Evolutionary conservation across 176 grass and related monocot genomes (phyloP), one percentile per base, ranked within the genome.

Genomic region (Zizania latifolia): DNA sequence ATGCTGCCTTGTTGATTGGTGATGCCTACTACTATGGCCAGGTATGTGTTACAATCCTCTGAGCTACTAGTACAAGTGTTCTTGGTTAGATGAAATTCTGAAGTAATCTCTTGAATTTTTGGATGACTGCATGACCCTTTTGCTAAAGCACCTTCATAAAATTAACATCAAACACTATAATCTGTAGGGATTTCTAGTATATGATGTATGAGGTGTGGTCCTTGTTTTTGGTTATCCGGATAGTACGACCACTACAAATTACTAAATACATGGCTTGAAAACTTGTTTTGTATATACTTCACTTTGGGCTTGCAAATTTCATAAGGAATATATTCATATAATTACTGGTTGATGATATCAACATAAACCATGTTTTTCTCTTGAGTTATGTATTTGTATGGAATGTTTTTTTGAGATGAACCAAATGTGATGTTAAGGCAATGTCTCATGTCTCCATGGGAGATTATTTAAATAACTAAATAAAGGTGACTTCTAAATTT

Each of bases 21-120:
- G 96, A 99, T 86, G 92, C 92, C 53, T 99, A 99, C 85, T 99
- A 99, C 82, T 99, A 95, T 86, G 96, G 96, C 31, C 73, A 85
- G 86, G 96, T 95, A 99, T 79, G 82, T 58, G n/a, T 74, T 82
- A 50, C 27, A 68, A 15, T 84, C 63, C 43, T 56, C 26, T 51
- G 12, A 68, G 48, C 45, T 88, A 9, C 15, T 62, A 54, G 67
- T 67, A 59, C 31, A 10, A 17, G 46, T 70, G 61, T 75, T 8
- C 27, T 72, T 72, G n/a, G 7, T 63, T 71, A 8, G 62, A 9
- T 56, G 48, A 21, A 59, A 62, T 32, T 39, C 55, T 78, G 50
- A 78, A 65, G 36, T 73, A 8, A 35, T 26, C 39, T 59, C 31
- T 75, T 74, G 19, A 16, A 16, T 17, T 14, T 24, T 67, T 51